Evolutionary conservation across 2,329 filamentous ascomycete genomes (phyloP), one percentile per base, ranked within the genome.

Genomic region (Clarireedia homoeocarpa): DNA sequence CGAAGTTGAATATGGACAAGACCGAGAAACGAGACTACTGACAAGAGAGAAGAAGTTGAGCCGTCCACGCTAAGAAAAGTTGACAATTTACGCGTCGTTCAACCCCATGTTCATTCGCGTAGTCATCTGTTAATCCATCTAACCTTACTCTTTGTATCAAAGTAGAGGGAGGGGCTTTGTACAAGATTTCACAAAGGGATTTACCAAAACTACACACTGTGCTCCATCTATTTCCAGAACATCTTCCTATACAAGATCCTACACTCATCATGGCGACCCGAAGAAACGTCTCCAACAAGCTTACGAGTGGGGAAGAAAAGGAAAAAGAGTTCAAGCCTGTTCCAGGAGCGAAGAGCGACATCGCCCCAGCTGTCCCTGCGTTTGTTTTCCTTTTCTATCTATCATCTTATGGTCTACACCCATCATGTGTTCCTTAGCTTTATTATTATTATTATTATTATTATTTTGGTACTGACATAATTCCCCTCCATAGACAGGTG

Each of bases 341-440:
- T 48, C 69, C 74, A 34, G 69, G 72, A 57, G 75, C 79, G 63
- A 83, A 83, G 65, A 91, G 88, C 55, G 82, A 85, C 73, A 91
- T 88, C 61, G 74, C 85, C n/a, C 89, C 90, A 20, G 90, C 89
- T 23, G 90, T 96, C 49, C 90, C 91, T 53, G 77, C 79, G 89
- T 95, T 34, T 5, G 52, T 44, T 49, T 14, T 54, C 45, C 6
- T n/a, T 44, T 27, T 47, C 20, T 20, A 20, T 47, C 20, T 23
- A 12, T 27, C 23, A 15, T 47, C 20, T 47, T 23, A 14, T 24
- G 23, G 9, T 20, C 23, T 12, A 23, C 6, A 17, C 20, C 7
- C 42, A 34, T 12, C 30, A 34, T 34, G 30, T 34, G 30, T 34
- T 34, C 30, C 30, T 34, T 12, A 14, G 30, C 10, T 14, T 12